Evolutionary conservation across 768 basidiomycete genomes (phyloP).

Genomic region (Suillus tomentosus): DNA sequence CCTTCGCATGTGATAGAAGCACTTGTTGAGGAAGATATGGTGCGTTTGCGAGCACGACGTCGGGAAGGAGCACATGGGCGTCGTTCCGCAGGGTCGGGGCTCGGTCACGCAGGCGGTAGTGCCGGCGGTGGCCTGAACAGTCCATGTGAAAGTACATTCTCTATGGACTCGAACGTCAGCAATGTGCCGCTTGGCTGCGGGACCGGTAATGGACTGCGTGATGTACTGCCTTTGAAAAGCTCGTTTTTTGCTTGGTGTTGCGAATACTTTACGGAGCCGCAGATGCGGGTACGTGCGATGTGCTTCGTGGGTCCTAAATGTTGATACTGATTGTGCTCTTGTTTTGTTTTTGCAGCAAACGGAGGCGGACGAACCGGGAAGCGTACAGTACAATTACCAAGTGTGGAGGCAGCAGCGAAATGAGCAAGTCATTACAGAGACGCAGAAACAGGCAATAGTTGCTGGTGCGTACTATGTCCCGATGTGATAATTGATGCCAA

Average conservation of each 20-base stretch:
- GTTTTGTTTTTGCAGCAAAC: constrained; percentile 63
- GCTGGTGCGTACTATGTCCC: constrained; percentile 57
- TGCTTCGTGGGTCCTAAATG: background rate
- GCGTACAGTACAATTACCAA: constrained; percentile 91
- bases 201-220: constrained; percentile 78
- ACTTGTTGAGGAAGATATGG: constrained; percentile 94
- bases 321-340: constrained; percentile 16
- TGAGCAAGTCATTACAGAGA: constrained; percentile 73
- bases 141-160: constrained; percentile 76
- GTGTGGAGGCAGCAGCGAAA: constrained; percentile 93
- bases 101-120: constrained; percentile 31
- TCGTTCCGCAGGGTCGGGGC: constrained; percentile 36
- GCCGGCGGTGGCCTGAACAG: constrained; percentile 53
- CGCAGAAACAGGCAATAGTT: constrained; percentile 63
- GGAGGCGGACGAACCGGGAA: constrained; percentile 95
- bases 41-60: constrained; percentile 75
- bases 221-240: constrained; percentile 88
- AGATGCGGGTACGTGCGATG: constrained; percentile 81
- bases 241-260: constrained; percentile 94
- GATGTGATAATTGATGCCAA: background rate
- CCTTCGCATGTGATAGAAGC: constrained; percentile 86
- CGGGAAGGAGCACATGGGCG: constrained; percentile 42
- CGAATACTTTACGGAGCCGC: constrained; percentile 97
- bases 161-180: constrained; percentile 67
- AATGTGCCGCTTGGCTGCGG: constrained; percentile 77